A percentile compares a stretch with the other conserved stretches of the same genome.
Conservation (phyloP, 768 basidiomycete species). For the Rhizopogon rudus region DNA sequence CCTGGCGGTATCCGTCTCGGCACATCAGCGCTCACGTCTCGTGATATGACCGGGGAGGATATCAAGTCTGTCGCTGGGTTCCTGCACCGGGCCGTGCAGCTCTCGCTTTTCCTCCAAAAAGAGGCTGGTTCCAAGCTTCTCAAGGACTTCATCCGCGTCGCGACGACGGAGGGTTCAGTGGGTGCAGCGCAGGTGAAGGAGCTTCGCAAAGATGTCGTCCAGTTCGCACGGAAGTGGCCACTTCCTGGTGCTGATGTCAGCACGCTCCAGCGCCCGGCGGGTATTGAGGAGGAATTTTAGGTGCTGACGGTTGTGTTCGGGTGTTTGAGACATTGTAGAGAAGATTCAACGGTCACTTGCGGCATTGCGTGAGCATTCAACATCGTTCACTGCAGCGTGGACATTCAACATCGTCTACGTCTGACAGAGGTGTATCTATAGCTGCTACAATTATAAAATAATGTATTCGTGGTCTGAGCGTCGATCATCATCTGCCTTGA, state of each 20-base stretch:
- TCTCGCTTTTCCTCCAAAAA: constrained; percentile 84
- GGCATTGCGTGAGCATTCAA: constrained; percentile 15
- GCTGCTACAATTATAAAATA: not conserved
- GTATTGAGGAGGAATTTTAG: constrained; percentile 51
- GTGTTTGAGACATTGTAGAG: constrained; percentile 2
- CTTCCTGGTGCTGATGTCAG: constrained; percentile 76
- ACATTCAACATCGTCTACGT: constrained; percentile 29
- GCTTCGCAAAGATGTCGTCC: constrained; percentile 74
- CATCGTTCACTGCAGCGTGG: constrained; percentile 17
- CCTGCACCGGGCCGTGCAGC: constrained; percentile 92
- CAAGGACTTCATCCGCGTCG: constrained; percentile 91
- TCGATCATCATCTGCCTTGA: not conserved
- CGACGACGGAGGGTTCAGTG: constrained; percentile 65
- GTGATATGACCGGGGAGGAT: constrained; percentile 86
- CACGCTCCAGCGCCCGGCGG: constrained; percentile 50
- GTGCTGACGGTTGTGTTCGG: not conserved
- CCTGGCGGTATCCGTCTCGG: constrained; percentile 98
- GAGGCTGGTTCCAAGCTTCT: constrained; percentile 93
- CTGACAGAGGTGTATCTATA: constrained; percentile 23
- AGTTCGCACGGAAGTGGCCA: constrained; percentile 86
- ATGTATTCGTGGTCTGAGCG: not conserved
- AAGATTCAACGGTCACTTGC: constrained; percentile 54
- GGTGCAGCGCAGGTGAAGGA: constrained; percentile 68
- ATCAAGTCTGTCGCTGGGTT: constrained; percentile 84
- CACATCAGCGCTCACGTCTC: constrained; percentile 90